phyloP scores from a whole-genome alignment of 495 filamentous ascomycete genomes.

The Aspergillus affinis region DNA sequence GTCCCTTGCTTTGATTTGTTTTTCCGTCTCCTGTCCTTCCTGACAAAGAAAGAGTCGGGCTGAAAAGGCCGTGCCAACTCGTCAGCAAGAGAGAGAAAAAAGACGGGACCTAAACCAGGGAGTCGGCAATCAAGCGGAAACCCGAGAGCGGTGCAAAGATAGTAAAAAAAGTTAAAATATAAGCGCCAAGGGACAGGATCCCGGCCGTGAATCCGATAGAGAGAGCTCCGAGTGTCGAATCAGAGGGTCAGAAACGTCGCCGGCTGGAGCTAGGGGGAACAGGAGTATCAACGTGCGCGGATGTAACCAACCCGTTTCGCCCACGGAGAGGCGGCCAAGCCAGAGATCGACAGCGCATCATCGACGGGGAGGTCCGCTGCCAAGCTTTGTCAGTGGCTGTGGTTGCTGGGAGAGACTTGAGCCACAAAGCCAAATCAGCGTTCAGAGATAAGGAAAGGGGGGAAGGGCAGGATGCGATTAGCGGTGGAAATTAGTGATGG shows the following conservation, averaged over 20 bases:
- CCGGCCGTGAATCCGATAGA: background rate
- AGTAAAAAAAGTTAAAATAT: background rate
- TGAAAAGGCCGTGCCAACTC: background rate
- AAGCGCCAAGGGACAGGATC: background rate
- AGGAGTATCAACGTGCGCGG: constrained; percentile 21
- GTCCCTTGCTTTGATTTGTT: background rate
- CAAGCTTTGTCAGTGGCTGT: constrained; percentile 37
- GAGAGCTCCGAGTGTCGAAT: background rate
- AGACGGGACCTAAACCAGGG: background rate
- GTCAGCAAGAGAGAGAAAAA: background rate
- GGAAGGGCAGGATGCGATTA: background rate
- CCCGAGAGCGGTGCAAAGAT: background rate
- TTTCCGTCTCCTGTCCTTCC: background rate
- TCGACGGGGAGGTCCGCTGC: constrained; percentile 34
- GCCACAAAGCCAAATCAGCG: background rate
- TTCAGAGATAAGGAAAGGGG: constrained; percentile 2
- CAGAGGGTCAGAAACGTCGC: background rate
- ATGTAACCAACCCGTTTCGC: constrained; percentile 4
- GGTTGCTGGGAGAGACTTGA: constrained; percentile 15
- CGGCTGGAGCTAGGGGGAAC: background rate
- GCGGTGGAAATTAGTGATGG: background rate
- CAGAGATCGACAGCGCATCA: constrained; percentile 36
- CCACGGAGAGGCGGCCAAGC: constrained; percentile 28
- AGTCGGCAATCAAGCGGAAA: background rate
- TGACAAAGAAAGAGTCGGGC: background rate